Evolutionary conservation across 2,329 filamentous ascomycete genomes (phyloP).

Genomic region (Venturia carpophila): DNA sequence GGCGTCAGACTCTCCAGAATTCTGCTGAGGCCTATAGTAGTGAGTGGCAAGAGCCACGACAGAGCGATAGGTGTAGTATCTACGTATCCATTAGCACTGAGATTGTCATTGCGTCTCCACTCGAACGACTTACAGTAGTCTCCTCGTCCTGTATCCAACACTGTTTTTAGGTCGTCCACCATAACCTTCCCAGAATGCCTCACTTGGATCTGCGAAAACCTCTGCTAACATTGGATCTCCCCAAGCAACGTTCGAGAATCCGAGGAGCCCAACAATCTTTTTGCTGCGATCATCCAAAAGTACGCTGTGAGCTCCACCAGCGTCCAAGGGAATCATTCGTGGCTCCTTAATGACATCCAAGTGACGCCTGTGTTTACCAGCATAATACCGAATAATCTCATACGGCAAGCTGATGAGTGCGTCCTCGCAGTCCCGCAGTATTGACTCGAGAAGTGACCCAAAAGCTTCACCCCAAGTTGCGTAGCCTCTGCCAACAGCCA

Average conservation of each 20-base stretch:
- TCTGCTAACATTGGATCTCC: constrained; percentile 49
- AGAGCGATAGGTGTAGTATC: constrained; percentile 40
- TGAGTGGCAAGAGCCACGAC: constrained; percentile 36
- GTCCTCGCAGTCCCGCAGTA: constrained; percentile 51
- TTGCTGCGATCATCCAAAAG: constrained; percentile 43
- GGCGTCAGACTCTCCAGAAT: constrained; percentile 36
- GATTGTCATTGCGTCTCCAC: neutral
- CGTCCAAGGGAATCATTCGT: constrained; percentile 44
- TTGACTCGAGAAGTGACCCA: constrained; percentile 42
- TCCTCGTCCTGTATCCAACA: constrained; percentile 28
- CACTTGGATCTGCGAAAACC: constrained; percentile 37
- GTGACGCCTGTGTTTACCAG: constrained; percentile 36
- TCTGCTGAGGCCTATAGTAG: constrained; percentile 37
- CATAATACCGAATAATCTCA: constrained; percentile 44
- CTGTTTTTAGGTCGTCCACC: constrained; percentile 31
- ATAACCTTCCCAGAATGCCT: constrained; percentile 38
- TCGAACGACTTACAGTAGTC: constrained; percentile 34
- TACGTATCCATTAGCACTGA: constrained; percentile 22
- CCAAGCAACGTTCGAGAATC: constrained; percentile 48
- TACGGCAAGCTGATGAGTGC: constrained; percentile 51
- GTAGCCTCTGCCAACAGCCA: constrained; percentile 39
- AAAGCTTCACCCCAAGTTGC: constrained; percentile 49
- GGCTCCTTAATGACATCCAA: constrained; percentile 46
- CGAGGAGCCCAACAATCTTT: constrained; percentile 43
- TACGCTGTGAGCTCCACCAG: constrained; percentile 43